phyloP scores from a whole-genome alignment of 306 rosid genomes.

The Hippophae gyantsensis region DNA sequence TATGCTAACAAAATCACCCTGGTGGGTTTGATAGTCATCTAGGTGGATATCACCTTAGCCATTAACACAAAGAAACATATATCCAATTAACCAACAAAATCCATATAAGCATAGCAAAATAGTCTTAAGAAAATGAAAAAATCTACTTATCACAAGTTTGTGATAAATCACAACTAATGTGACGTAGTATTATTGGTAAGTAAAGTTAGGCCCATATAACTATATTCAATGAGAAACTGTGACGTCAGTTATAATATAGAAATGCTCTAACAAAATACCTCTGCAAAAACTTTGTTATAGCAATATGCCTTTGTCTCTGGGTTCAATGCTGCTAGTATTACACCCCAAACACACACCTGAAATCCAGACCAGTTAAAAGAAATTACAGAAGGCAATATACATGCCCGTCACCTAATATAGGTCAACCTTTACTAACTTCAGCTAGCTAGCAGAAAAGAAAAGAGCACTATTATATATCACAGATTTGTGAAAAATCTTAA shows the following conservation, averaged over 20 bases:
- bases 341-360: conserved; percentile 80
- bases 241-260: too few species aligned
- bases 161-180: too few species aligned
- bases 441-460: neutral
- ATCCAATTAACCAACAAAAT: neutral
- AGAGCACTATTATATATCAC: neutral
- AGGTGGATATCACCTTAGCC: neutral
- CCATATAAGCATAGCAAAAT: too few species aligned
- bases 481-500: too few species aligned
- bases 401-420: neutral
- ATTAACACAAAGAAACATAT: neutral
- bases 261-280: conserved; percentile 31
- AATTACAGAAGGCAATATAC: neutral
- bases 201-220: too few species aligned
- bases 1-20: too few species aligned
- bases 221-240: too few species aligned
- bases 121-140: neutral
- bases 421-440: neutral
- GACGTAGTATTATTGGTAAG: too few species aligned
- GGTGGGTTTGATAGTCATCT: too few species aligned
- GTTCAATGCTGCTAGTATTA: conserved; percentile 39
- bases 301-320: conserved; percentile 41
- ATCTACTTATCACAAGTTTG: neutral
- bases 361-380: conserved; percentile 6
- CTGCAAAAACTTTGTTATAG: conserved; percentile 61